Evolutionary conservation across 768 basidiomycete genomes (phyloP).

Genomic region (Wakefieldia striispora): DNA sequence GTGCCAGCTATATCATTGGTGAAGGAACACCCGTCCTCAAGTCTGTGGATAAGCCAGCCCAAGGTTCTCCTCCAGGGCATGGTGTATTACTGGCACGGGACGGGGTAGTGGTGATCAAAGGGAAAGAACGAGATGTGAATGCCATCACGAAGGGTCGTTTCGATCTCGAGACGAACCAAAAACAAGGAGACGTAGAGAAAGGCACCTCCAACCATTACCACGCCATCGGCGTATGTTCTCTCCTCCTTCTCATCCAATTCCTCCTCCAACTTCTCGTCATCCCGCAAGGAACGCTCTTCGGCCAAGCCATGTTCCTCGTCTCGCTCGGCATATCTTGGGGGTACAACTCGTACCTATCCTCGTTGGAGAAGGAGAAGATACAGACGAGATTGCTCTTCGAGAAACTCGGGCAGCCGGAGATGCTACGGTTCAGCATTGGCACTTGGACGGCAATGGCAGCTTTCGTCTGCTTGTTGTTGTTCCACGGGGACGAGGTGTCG

Average conservation of each 20-base stretch:
- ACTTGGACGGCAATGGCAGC: slow-evolving; percentile 24
- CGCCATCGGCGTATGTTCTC: slow-evolving; percentile 25
- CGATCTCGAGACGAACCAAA: slow-evolving; percentile 10
- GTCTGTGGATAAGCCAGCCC: slow-evolving; percentile 13
- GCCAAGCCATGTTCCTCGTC: slow-evolving; percentile 33
- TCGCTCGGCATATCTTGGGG: slow-evolving; percentile 34
- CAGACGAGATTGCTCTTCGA: slow-evolving; percentile 16
- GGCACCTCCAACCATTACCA: slow-evolving; percentile 1
- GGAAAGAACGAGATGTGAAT: slow-evolving; percentile 28
- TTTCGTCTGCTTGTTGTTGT: slow-evolving; percentile 24
- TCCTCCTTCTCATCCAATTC: slow-evolving; percentile 31
- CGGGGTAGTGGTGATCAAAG: slow-evolving; percentile 28
- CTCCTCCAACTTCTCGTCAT: slow-evolving; percentile 34
- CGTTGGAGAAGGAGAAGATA: slow-evolving; percentile 34
- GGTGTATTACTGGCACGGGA: slow-evolving; percentile 21
- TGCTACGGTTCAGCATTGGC: slow-evolving; percentile 13
- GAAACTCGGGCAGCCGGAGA: slow-evolving; percentile 6
- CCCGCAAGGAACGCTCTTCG: slow-evolving; percentile 34
- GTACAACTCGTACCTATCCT: slow-evolving; percentile 34
- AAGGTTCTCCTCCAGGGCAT: slow-evolving; percentile 26
- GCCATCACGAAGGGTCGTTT: slow-evolving; percentile 31
- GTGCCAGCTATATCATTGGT: slow-evolving; percentile 25
- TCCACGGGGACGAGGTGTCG: slow-evolving; percentile 7
- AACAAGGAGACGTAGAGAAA: not conserved
- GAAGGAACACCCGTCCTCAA: slow-evolving; percentile 19